Conservation (phyloP, 2,329 filamentous ascomycete genomes). For the Celoporthe dispersa region DNA sequence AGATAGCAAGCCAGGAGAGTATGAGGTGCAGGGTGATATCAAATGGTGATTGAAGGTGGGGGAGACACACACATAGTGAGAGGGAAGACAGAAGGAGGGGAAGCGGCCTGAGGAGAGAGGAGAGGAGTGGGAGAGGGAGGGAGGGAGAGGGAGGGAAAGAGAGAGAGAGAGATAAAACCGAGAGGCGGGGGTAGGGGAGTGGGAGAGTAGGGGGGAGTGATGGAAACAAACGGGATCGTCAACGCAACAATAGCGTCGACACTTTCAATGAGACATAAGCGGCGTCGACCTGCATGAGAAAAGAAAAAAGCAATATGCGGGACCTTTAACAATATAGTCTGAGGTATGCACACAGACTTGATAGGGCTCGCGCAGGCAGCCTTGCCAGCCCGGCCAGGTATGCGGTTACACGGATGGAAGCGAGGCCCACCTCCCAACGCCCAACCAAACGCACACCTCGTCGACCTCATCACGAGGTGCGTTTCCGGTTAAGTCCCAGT, state of each 20-base stretch:
- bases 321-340: background rate
- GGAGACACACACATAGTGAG: background rate
- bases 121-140: background rate
- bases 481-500: background rate
- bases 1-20: no score
- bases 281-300: background rate
- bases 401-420: background rate
- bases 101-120: background rate
- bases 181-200: background rate
- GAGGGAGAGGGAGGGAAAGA: background rate
- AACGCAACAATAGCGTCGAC: background rate
- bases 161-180: no score
- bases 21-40: no score
- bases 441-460: background rate
- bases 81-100: background rate
- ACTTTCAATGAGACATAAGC: background rate
- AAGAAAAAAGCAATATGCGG: background rate
- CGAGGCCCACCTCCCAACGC: background rate
- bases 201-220: background rate
- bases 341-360: background rate
- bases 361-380: background rate
- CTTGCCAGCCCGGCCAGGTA: background rate
- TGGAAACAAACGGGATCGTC: background rate
- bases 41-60: background rate
- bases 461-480: background rate